phyloP scores from a whole-genome alignment of 2,329 filamentous ascomycete species.

The Pezicula carpinea region DNA sequence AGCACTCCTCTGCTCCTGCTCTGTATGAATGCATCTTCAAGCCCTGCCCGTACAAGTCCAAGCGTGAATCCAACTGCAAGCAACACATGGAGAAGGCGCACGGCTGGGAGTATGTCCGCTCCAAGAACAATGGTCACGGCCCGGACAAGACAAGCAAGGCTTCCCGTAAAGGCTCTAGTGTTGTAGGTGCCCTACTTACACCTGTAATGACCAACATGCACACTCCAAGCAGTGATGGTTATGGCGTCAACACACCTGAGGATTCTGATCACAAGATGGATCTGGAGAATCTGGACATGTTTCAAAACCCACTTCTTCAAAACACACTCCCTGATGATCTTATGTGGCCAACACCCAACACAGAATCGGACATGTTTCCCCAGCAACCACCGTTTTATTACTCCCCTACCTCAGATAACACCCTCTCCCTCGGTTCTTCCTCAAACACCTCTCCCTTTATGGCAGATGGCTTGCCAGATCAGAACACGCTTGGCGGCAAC shows the following conservation, averaged over 20 bases:
- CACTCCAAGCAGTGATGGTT: constrained; percentile 51
- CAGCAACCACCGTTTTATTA: constrained; percentile 21
- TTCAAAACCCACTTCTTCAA: constrained; percentile 9
- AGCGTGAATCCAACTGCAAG: constrained; percentile 95
- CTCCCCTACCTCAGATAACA: constrained; percentile 24
- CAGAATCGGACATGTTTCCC: constrained; percentile 1
- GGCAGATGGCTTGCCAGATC: constrained; percentile 40
- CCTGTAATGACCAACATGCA: constrained; percentile 51
- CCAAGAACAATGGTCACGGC: constrained; percentile 72
- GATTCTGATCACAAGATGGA: constrained; percentile 19
- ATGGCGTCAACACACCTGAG: constrained; percentile 21
- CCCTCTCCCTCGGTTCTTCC: constrained; percentile 17
- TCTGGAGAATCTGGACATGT: constrained; percentile 19
- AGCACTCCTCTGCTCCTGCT: constrained; percentile 75
- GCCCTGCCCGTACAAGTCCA: constrained; percentile 88
- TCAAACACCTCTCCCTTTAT: constrained; percentile 29
- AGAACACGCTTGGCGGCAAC: constrained; percentile 43
- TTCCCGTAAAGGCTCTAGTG: constrained; percentile 40
- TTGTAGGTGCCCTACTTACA: constrained; percentile 43
- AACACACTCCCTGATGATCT: background rate
- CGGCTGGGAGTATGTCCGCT: constrained; percentile 83
- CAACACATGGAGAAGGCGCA: constrained; percentile 99
- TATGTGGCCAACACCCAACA: background rate
- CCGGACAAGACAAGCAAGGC: constrained; percentile 41
- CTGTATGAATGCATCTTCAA: constrained; percentile 81